Conservation (phyloP, 441 rosid species). For the Gossypium aridum region DNA sequence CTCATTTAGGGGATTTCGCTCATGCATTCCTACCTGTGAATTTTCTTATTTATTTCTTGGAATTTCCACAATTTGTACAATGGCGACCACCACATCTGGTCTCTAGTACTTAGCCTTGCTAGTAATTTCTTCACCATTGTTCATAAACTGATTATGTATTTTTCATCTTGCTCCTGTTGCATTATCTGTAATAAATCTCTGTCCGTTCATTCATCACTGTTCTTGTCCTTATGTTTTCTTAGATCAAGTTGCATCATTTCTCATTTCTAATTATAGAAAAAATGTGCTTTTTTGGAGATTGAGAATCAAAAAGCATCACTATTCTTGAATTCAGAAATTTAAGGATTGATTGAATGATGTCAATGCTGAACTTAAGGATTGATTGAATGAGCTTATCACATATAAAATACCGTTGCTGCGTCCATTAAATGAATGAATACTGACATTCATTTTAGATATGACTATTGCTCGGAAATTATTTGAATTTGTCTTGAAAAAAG, state of each 20-base stretch:
- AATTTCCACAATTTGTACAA: slow-evolving; percentile 21
- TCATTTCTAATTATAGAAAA: background rate
- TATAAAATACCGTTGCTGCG: background rate
- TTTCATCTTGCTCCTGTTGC: slow-evolving; percentile 18
- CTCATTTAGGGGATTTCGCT: slow-evolving; percentile 17
- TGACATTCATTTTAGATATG: too few species aligned
- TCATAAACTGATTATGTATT: slow-evolving; percentile 26
- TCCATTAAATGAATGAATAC: background rate
- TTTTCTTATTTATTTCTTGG: slow-evolving; percentile 26
- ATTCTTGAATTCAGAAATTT: background rate
- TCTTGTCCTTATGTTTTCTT: slow-evolving; percentile 7
- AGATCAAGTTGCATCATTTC: background rate
- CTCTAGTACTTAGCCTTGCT: slow-evolving; percentile 6
- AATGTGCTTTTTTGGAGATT: background rate
- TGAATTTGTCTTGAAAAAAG: too few species aligned
- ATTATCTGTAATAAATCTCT: slow-evolving; percentile 14
- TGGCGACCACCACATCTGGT: slow-evolving; percentile 13
- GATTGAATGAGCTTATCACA: too few species aligned
- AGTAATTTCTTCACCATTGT: slow-evolving; percentile 21
- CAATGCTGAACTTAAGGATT: background rate
- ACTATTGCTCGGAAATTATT: too few species aligned
- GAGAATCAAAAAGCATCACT: background rate
- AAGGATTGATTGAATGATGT: background rate
- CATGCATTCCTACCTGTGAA: slow-evolving; percentile 15
- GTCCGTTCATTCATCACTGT: background rate